phyloP scores from a whole-genome alignment of 2,329 filamentous ascomycete genomes.

The Pseudofabraea citricarpa region DNA sequence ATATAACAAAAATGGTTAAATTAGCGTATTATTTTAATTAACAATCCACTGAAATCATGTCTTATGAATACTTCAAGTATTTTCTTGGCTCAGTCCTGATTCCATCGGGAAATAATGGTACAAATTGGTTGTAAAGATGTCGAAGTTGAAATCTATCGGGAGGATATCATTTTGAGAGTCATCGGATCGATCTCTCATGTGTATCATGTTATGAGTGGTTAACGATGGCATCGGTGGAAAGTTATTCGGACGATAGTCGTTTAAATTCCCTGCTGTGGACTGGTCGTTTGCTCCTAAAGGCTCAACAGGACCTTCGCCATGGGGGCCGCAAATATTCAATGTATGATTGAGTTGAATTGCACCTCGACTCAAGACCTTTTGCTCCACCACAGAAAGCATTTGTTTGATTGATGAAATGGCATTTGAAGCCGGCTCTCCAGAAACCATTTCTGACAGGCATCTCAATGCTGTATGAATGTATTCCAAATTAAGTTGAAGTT shows the following conservation, averaged over 20 bases:
- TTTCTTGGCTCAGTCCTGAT: not conserved
- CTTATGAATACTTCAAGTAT: not conserved
- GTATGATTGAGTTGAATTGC: not conserved
- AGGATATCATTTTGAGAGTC: not conserved
- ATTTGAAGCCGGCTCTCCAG: not conserved
- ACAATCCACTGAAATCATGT: no score
- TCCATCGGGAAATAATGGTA: not conserved
- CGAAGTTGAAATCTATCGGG: not conserved
- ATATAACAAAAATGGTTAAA: no score
- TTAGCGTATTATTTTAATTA: no score
- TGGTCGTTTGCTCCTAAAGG: not conserved
- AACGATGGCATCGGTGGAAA: not conserved
- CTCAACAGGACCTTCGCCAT: not conserved
- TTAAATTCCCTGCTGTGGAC: not conserved
- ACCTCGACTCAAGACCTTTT: no score
- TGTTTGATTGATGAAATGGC: not conserved
- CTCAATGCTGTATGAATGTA: not conserved
- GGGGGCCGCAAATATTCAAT: not conserved
- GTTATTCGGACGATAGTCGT: not conserved
- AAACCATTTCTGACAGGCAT: not conserved
- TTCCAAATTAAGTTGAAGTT: not conserved
- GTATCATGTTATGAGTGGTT: not conserved
- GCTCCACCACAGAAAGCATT: not conserved
- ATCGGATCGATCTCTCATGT: not conserved
- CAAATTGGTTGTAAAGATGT: not conserved